Conservation (phyloP, 768 basidiomycete genomes). For the Cystofilobasidium macerans region DNA sequence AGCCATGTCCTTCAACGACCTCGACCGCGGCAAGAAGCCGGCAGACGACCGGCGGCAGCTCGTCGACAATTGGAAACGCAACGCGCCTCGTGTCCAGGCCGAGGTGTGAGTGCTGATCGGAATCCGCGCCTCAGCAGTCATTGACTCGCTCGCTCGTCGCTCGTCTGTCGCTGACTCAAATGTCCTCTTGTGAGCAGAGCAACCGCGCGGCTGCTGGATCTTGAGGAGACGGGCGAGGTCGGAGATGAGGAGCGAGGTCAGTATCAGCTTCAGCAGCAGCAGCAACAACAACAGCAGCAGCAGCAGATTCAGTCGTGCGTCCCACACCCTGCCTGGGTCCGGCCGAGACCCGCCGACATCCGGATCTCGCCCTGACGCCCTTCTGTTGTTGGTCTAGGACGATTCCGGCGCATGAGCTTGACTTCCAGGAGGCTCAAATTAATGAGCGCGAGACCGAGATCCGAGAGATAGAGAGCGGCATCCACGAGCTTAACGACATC, state of each 20-base stretch:
- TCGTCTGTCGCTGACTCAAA: no score
- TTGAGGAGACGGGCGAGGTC: constrained; percentile 16
- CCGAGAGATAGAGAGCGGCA: constrained; percentile 89
- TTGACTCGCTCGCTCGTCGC: no score
- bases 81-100: not conserved
- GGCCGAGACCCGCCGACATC: not conserved
- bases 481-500: constrained; percentile 90
- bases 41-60: not conserved
- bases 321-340: not conserved
- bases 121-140: no score
- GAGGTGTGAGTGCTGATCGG: not conserved
- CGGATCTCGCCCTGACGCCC: not conserved
- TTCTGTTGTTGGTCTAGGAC: constrained; percentile 6
- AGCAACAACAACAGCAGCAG: constrained; percentile 35
- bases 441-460: constrained; percentile 91
- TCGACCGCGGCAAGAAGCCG: not conserved
- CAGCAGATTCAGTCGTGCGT: constrained; percentile 35
- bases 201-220: constrained; percentile 6
- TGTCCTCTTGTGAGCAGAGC: no score
- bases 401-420: constrained; percentile 52
- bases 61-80: constrained; percentile 1
- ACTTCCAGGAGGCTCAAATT: constrained; percentile 89
- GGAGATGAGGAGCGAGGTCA: constrained; percentile 34
- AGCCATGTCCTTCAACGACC: constrained; percentile 6
- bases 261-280: constrained; percentile 28